Evolutionary conservation across 257 asterid species (phyloP).

Genomic region (Leonotis leonurus): DNA sequence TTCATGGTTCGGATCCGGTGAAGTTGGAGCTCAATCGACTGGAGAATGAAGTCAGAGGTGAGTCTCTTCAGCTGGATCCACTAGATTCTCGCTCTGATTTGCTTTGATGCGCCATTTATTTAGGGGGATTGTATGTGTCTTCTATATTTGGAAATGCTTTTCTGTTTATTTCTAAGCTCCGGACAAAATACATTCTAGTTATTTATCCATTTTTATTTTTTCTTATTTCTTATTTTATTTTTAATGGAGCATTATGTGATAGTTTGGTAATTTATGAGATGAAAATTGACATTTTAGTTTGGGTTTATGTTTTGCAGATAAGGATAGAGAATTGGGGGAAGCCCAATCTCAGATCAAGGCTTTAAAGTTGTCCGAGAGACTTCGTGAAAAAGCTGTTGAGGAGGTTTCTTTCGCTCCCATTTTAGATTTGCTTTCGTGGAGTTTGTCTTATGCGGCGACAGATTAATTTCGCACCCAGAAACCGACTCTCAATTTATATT

Average conservation of each 20-base stretch:
- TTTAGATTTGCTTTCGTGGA: background rate
- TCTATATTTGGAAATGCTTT: background rate
- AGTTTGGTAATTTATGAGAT: background rate
- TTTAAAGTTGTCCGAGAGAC: constrained; percentile 65
- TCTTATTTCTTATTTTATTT: background rate
- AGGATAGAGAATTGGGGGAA: constrained; percentile 82
- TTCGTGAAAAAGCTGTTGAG: constrained; percentile 88
- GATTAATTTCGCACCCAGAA: background rate
- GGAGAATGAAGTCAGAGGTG: constrained; percentile 98
- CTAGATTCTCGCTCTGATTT: constrained; percentile 35
- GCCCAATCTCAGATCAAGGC: constrained; percentile 88
- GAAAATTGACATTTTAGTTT: constrained; percentile 7
- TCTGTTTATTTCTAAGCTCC: background rate
- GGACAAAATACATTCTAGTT: constrained; percentile 6
- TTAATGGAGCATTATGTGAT: background rate
- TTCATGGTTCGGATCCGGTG: constrained; percentile 99
- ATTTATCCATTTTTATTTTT: background rate
- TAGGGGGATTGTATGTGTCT: background rate
- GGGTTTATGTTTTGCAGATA: constrained; percentile 39
- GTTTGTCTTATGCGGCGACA: background rate
- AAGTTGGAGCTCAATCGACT: constrained; percentile 97
- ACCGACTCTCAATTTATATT: background rate
- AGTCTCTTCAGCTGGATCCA: constrained; percentile 67
- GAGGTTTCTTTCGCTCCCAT: constrained; percentile 47
- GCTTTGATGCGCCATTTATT: constrained; percentile 15